These are phyloP conservation scores for Rhizomucor pusillus DNA, from an alignment of 371 early-diverging fungal species.

Conservation along the genomic window DNA sequence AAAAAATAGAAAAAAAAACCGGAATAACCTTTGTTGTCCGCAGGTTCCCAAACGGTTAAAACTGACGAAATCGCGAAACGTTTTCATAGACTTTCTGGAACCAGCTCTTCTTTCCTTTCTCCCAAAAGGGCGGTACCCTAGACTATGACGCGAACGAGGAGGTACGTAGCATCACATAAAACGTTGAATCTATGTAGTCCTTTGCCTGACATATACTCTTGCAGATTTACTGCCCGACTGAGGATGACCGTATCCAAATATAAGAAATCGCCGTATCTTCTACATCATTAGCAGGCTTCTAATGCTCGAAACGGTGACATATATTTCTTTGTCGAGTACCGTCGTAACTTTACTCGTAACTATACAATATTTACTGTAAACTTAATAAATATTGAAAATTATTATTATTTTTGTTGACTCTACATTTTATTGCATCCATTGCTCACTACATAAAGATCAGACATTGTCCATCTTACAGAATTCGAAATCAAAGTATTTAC, in stretches of 20 bases:
- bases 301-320: neutral
- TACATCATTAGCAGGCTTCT: neutral
- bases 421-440: no score
- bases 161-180: constrained; percentile 4
- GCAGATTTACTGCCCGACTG: constrained; percentile 17
- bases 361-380: no score
- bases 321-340: neutral
- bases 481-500: no score
- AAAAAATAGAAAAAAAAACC: no score
- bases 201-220: neutral
- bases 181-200: neutral
- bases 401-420: no score
- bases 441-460: no score
- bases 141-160: constrained; percentile 5
- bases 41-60: neutral
- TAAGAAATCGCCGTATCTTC: neutral
- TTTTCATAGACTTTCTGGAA: constrained; percentile 13
- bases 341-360: no score
- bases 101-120: constrained; percentile 6
- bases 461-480: no score
- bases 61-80: neutral
- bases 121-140: neutral
- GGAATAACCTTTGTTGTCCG: no score
- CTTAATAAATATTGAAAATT: no score
- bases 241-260: constrained; percentile 9